phyloP scores from a whole-genome alignment of 257 asterid species.

The Solanum pimpinellifolium region DNA sequence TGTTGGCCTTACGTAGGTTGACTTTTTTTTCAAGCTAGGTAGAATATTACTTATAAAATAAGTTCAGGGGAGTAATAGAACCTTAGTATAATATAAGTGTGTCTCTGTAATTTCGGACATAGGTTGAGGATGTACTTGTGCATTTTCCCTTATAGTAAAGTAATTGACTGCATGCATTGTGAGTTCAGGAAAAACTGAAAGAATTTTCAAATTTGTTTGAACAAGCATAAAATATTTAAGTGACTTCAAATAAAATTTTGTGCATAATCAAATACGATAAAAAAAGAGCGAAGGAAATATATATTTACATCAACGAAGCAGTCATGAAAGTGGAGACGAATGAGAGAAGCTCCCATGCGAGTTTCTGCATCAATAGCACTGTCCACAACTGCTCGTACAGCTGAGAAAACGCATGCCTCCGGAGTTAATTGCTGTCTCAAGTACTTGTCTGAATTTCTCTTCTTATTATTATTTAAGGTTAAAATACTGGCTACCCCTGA shows the following conservation, averaged over 20 bases:
- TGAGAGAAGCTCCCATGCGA: slow-evolving; percentile 8
- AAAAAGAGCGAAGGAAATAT: neutral
- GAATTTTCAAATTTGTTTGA: neutral
- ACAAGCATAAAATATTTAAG: neutral
- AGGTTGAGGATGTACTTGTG: no score
- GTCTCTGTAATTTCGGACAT: no score
- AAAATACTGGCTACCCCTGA: neutral
- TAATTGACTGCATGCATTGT: no score
- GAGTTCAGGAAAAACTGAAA: neutral
- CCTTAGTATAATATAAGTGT: no score
- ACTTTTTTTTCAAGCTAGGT: no score
- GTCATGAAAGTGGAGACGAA: slow-evolving; percentile 4
- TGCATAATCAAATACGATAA: neutral
- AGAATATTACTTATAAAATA: no score
- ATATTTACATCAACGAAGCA: slow-evolving; percentile 3
- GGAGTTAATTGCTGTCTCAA: neutral
- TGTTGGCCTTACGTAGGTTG: no score
- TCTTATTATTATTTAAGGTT: neutral
- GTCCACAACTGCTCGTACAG: neutral
- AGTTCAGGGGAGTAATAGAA: no score
- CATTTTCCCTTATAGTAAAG: no score
- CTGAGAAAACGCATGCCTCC: neutral
- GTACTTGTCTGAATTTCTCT: neutral
- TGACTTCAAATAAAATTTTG: neutral
- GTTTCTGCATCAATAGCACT: neutral